Evolutionary conservation across 2,329 filamentous ascomycete species (phyloP).

Genomic region (Helotiales sp.): DNA sequence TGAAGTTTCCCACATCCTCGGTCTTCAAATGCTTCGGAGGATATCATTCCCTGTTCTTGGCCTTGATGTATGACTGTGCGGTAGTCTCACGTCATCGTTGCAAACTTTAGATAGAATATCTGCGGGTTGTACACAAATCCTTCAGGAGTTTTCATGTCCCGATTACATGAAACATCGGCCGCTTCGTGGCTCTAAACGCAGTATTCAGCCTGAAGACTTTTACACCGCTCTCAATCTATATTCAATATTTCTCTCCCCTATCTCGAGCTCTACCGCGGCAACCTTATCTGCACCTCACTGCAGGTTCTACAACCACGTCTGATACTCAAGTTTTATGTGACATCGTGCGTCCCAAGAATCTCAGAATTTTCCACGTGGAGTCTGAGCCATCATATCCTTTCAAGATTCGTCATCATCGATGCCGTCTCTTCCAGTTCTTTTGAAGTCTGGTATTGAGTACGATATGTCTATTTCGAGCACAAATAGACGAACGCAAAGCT

Average conservation of each 20-base stretch:
- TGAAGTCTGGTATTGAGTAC: background rate
- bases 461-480: background rate
- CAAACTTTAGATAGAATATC: background rate
- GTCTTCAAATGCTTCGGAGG: background rate
- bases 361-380: conserved; percentile 1
- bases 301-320: conserved; percentile 4
- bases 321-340: conserved; percentile 2
- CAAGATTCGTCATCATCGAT: background rate
- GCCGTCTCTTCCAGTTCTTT: background rate
- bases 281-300: conserved; percentile 13
- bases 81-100: background rate
- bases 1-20: background rate
- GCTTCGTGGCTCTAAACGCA: background rate
- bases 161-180: conserved; percentile 1
- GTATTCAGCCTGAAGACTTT: conserved; percentile 5
- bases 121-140: background rate
- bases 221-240: background rate
- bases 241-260: conserved; percentile 2
- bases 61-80: background rate
- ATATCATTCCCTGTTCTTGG: background rate
- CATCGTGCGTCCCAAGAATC: conserved; percentile 14
- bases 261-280: conserved; percentile 2
- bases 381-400: conserved; percentile 1
- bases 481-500: background rate
- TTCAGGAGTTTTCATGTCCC: background rate